Evolutionary conservation across 257 asterid species (phyloP).

Genomic region (Ajuga chamaepitys): DNA sequence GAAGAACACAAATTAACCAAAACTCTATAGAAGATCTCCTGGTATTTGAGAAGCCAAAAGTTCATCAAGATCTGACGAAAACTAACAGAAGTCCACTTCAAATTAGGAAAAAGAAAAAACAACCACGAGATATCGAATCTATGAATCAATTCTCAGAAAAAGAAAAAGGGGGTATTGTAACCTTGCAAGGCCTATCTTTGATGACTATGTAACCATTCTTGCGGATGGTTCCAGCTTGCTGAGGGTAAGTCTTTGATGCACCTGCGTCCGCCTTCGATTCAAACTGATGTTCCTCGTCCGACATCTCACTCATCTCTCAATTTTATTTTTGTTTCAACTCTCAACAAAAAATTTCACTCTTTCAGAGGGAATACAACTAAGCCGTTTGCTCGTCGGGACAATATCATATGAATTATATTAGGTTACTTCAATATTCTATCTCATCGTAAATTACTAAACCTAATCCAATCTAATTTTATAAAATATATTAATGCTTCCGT

Average conservation of each 20-base stretch:
- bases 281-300: slow-evolving; percentile 81
- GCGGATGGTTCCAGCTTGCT: slow-evolving; percentile 85
- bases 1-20: not conserved
- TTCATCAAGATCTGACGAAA: slow-evolving; percentile 16
- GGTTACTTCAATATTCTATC: too few relatives aligned
- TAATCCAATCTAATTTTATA: too few relatives aligned
- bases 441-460: too few relatives aligned
- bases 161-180: not conserved
- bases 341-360: too few relatives aligned
- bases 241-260: slow-evolving; percentile 73
- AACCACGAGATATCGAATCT: not conserved
- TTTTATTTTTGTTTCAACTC: too few relatives aligned
- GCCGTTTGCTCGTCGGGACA: too few relatives aligned
- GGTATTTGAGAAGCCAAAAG: not conserved
- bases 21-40: not conserved
- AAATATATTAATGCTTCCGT: too few relatives aligned
- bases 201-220: slow-evolving; percentile 70
- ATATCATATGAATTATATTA: too few relatives aligned
- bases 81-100: slow-evolving; percentile 4
- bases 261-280: slow-evolving; percentile 80
- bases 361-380: too few relatives aligned
- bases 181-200: slow-evolving; percentile 84
- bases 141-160: not conserved
- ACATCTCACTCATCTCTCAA: slow-evolving; percentile 31
- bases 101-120: not conserved